These are phyloP conservation scores for Phlyctochytrium planicorne DNA, from an alignment of 192 early-diverging fungal genomes.

Conservation along the genomic window DNA sequence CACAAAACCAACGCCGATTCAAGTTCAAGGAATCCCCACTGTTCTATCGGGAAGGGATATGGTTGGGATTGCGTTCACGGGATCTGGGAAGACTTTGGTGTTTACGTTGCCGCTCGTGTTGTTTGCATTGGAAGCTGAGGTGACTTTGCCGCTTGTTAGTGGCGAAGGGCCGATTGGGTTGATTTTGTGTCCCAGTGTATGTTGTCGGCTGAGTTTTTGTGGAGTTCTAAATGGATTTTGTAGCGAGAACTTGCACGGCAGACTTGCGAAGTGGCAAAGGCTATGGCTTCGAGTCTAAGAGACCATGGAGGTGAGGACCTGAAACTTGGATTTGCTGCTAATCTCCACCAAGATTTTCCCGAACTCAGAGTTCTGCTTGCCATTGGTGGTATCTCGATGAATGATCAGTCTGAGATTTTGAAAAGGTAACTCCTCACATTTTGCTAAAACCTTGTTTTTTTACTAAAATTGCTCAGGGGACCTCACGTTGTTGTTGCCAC, in stretches of 20 bases:
- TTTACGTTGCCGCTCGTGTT: slow-evolving; percentile 94
- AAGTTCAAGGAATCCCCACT: slow-evolving; percentile 94
- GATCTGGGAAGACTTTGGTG: slow-evolving; percentile 92
- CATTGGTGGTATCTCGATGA: slow-evolving; percentile 94
- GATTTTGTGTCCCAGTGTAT: slow-evolving; percentile 90
- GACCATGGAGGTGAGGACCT: slow-evolving; percentile 51
- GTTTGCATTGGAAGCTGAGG: slow-evolving; percentile 91
- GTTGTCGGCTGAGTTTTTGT: too few species aligned
- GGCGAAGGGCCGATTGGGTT: slow-evolving; percentile 94
- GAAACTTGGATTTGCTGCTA: too few species aligned
- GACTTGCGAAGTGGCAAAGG: slow-evolving; percentile 82
- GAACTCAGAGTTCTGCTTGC: slow-evolving; percentile 77
- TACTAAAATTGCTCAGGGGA: slow-evolving; percentile 49
- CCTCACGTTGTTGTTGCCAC: slow-evolving; percentile 96
- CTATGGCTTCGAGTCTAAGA: slow-evolving; percentile 51
- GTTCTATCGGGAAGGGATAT: slow-evolving; percentile 90
- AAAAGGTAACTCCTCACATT: slow-evolving; percentile 41
- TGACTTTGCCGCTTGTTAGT: slow-evolving; percentile 70
- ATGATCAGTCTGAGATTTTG: slow-evolving; percentile 75
- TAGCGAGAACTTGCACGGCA: slow-evolving; percentile 93
- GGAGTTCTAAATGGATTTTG: slow-evolving; percentile 11
- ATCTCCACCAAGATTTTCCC: slow-evolving; percentile 73
- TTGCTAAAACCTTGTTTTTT: not conserved
- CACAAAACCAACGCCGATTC: slow-evolving; percentile 90
- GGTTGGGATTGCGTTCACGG: slow-evolving; percentile 96